These are phyloP conservation scores for Penicillium thymicola DNA, from an alignment of 2,329 filamentous ascomycete species.

Conservation along the genomic window DNA sequence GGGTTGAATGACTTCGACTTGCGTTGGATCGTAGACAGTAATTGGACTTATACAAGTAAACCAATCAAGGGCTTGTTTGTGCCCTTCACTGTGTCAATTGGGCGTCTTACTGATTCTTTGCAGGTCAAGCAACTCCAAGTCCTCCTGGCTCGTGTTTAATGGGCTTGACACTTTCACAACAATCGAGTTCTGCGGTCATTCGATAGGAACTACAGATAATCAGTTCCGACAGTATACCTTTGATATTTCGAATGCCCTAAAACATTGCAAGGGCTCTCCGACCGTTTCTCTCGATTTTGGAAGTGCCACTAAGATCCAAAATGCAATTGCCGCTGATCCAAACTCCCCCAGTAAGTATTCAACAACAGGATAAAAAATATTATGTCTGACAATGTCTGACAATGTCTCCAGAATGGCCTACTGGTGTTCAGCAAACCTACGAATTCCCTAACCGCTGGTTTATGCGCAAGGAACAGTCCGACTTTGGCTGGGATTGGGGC, in stretches of 20 bases:
- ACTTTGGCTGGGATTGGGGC: slow-evolving; percentile 66
- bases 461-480: slow-evolving; percentile 60
- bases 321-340: slow-evolving; percentile 51
- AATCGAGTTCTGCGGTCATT: slow-evolving; percentile 53
- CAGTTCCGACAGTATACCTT: slow-evolving; percentile 63
- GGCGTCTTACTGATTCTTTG: neutral
- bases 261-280: slow-evolving; percentile 40
- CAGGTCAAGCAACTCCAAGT: slow-evolving; percentile 32
- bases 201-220: slow-evolving; percentile 57
- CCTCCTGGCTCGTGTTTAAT: slow-evolving; percentile 59
- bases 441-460: slow-evolving; percentile 56
- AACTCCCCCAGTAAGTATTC: slow-evolving; percentile 43
- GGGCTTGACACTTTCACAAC: slow-evolving; percentile 61
- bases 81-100: neutral
- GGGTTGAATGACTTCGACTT: slow-evolving; percentile 59
- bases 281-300: slow-evolving; percentile 55
- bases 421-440: slow-evolving; percentile 46
- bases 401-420: slow-evolving; percentile 46
- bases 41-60: slow-evolving; percentile 61
- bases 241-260: slow-evolving; percentile 51
- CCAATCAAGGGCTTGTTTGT: slow-evolving; percentile 44
- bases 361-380: neutral
- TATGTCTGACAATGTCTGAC: slow-evolving; percentile 10
- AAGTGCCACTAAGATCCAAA: slow-evolving; percentile 54
- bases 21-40: slow-evolving; percentile 56